Base-by-base conservation (phyloP, 805 yeast genomes). In the Saccharomyces kudriavzevii region DNA sequence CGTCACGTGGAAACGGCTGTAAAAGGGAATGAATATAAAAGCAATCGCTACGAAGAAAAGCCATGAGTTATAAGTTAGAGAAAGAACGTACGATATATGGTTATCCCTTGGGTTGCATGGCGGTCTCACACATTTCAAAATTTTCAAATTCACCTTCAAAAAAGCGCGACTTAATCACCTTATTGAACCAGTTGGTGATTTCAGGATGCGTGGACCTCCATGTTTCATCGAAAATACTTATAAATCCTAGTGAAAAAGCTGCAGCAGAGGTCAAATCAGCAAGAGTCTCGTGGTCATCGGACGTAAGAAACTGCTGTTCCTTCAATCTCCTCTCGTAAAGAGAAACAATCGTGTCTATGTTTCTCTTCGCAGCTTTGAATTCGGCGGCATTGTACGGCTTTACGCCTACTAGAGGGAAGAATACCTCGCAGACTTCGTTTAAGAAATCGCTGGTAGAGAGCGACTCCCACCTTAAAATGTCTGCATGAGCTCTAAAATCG, bases 391-490 rank as follows among this genome's bases (percentile, higher is more conserved):
- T 83, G 84, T 80, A 88, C 59, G 91, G 90, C 52, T 58, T 67
- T 50, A 66, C 69, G 63, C 96, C 96, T 45, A 71, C 61, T 53
- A 85, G 66, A 61, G 88, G 85, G 58, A 69, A 69, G 72, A 86
- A 80, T 59, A 79, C 78, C 48, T 58, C 63, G 56, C 79, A 78
- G 51, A 77, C 62, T 54, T 70, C 62, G 48, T 74, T 64, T 60
- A 86, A 69, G 55, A 86, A 63, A 64, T 90, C 96, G 61, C 81
- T 65, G 77, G 84, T 87, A 69, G 82, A 75, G 60, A 87, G 74
- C 2, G 96, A 86, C 67, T 83, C 64, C 94, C 96, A 90, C 72
- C 76, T 83, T 62, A 89, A 70, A 65, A 88, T 75, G 22, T 53
- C 51, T 26, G 64, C 58, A 68, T 80, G 76, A 61, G 85, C 87